phyloP scores from a whole-genome alignment of 768 basidiomycete genomes.

The Dictyophora rubrovolvata region DNA sequence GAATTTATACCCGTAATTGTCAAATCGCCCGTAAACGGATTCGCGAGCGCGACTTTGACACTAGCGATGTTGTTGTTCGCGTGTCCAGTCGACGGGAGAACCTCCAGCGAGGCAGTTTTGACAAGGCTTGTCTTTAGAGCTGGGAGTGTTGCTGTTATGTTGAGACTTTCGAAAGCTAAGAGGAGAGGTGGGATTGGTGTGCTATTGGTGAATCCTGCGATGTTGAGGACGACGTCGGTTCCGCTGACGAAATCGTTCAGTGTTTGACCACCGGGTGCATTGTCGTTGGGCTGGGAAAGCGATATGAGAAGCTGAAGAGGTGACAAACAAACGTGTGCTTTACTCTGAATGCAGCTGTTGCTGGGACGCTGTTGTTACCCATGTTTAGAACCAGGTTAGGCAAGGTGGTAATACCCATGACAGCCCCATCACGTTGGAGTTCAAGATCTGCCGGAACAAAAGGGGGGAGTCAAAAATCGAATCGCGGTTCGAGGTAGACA shows the following conservation, averaged over 20 bases:
- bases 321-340: background rate
- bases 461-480: too few relatives aligned
- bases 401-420: conserved; percentile 51
- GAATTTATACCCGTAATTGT: conserved; percentile 49
- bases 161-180: conserved; percentile 51
- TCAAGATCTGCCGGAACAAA: conserved; percentile 44
- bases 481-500: background rate
- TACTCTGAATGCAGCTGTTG: conserved; percentile 43
- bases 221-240: conserved; percentile 47
- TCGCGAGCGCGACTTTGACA: conserved; percentile 49
- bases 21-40: conserved; percentile 58
- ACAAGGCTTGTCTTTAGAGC: conserved; percentile 50
- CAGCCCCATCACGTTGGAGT: conserved; percentile 38
- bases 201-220: conserved; percentile 49
- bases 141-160: conserved; percentile 47
- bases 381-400: conserved; percentile 48
- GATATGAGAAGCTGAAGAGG: conserved; percentile 8
- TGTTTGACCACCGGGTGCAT: conserved; percentile 48
- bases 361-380: conserved; percentile 48
- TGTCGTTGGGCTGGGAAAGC: conserved; percentile 42
- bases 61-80: conserved; percentile 51
- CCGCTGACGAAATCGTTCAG: conserved; percentile 59
- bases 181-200: conserved; percentile 48
- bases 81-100: conserved; percentile 52
- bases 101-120: conserved; percentile 46